phyloP scores from a whole-genome alignment of 2,329 filamentous ascomycete species.

The Gaeumannomyces sp. region DNA sequence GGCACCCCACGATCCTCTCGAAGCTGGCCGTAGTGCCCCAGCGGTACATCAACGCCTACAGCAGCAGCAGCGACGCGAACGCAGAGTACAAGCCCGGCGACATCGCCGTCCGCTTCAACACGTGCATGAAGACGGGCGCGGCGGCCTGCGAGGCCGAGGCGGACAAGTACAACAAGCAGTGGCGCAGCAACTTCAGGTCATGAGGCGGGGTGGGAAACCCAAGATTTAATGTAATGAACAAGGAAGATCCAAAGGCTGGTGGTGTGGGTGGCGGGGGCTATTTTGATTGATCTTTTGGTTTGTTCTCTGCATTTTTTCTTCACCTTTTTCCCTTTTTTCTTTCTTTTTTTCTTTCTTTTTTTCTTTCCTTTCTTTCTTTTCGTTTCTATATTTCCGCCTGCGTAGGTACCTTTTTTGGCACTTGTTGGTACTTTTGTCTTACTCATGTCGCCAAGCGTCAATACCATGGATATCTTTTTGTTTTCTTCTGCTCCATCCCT shows the following conservation, averaged over 20 bases:
- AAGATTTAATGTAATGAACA: background rate
- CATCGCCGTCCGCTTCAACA: slow-evolving; percentile 71
- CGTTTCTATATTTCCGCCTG: background rate
- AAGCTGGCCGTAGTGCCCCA: slow-evolving; percentile 89
- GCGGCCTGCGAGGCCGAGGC: slow-evolving; percentile 69
- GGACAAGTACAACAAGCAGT: slow-evolving; percentile 40
- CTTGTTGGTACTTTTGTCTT: background rate
- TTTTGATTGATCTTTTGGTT: background rate
- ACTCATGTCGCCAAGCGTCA: background rate
- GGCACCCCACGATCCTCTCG: slow-evolving; percentile 93
- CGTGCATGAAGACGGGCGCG: slow-evolving; percentile 55
- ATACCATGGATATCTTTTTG: background rate
- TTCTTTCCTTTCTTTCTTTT: background rate
- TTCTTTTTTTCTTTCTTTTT: background rate
- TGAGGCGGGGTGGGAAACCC: slow-evolving; percentile 25
- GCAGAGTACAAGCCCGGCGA: slow-evolving; percentile 72
- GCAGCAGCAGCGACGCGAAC: slow-evolving; percentile 45
- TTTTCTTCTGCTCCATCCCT: background rate
- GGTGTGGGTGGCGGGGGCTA: background rate
- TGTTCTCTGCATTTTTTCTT: background rate
- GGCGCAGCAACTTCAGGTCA: slow-evolving; percentile 37
- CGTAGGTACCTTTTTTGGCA: background rate
- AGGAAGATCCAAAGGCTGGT: background rate
- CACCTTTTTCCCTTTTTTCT: background rate
- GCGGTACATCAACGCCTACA: slow-evolving; percentile 74